These are phyloP conservation scores for Boletales sp. DNA, from an alignment of 768 basidiomycete genomes.

Conservation along the genomic window DNA sequence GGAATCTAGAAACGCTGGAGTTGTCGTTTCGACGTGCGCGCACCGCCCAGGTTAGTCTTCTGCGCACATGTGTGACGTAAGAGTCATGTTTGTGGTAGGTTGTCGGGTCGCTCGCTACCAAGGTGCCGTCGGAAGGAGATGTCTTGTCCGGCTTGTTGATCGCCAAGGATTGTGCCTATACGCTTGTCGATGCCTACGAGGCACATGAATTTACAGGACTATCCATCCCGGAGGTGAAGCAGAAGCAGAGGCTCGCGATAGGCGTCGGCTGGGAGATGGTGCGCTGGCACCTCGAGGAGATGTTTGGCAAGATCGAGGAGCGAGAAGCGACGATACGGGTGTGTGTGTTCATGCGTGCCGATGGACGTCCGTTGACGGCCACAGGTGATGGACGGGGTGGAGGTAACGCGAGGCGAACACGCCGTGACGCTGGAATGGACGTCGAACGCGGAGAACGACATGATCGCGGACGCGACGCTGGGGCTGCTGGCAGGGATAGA, in stretches of 20 bases:
- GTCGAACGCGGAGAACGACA: slow-evolving; percentile 89
- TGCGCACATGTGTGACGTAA: not conserved
- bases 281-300: slow-evolving; percentile 94
- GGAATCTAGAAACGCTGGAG: slow-evolving; percentile 83
- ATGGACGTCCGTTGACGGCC: not conserved
- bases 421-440: slow-evolving; percentile 91
- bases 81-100: slow-evolving; percentile 47
- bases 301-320: slow-evolving; percentile 81
- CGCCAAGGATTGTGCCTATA: slow-evolving; percentile 91
- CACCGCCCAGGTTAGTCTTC: slow-evolving; percentile 72
- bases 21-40: slow-evolving; percentile 86
- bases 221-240: slow-evolving; percentile 76
- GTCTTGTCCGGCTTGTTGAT: slow-evolving; percentile 81
- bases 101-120: slow-evolving; percentile 81
- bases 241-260: slow-evolving; percentile 77
- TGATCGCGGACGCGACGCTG: slow-evolving; percentile 94
- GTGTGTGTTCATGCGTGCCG: slow-evolving; percentile 21
- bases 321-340: slow-evolving; percentile 68
- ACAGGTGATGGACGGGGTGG: slow-evolving; percentile 86
- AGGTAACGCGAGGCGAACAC: slow-evolving; percentile 72
- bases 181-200: slow-evolving; percentile 86
- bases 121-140: slow-evolving; percentile 64
- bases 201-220: slow-evolving; percentile 86
- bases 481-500: slow-evolving; percentile 88
- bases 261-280: slow-evolving; percentile 88